These are phyloP conservation scores for Suillus subluteus DNA, from an alignment of 768 basidiomycete species.

Conservation along the genomic window DNA sequence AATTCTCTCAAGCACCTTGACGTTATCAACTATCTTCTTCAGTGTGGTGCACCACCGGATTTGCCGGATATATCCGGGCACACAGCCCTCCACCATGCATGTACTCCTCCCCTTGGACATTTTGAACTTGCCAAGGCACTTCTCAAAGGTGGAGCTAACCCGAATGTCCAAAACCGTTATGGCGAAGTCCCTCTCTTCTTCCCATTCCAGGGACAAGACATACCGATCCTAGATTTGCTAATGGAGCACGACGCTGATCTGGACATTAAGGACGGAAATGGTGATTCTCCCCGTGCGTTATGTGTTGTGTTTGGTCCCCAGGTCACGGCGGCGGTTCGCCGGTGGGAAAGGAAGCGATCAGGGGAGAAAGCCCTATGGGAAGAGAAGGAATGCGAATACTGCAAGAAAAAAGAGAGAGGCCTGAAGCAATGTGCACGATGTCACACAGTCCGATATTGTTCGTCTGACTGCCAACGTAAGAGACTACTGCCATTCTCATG, in stretches of 20 bases:
- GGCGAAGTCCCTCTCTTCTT: constrained; percentile 47
- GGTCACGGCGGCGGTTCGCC: constrained; percentile 46
- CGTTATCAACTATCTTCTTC: constrained; percentile 45
- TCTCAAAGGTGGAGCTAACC: constrained; percentile 50
- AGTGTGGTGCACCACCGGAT: constrained; percentile 43
- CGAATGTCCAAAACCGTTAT: constrained; percentile 51
- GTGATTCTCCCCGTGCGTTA: constrained; percentile 33
- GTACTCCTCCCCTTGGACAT: constrained; percentile 30
- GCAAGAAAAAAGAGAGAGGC: constrained; percentile 31
- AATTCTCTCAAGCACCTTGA: constrained; percentile 34
- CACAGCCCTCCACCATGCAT: constrained; percentile 54
- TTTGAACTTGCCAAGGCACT: constrained; percentile 41
- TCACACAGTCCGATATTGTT: constrained; percentile 53
- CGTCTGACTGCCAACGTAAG: constrained; percentile 57
- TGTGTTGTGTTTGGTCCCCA: constrained; percentile 44
- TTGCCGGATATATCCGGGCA: constrained; percentile 48
- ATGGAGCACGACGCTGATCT: constrained; percentile 55
- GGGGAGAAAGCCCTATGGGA: constrained; percentile 46
- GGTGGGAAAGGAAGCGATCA: constrained; percentile 50
- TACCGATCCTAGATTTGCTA: constrained; percentile 43
- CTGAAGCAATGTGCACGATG: constrained; percentile 51
- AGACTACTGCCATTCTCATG: background rate
- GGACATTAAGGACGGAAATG: constrained; percentile 44
- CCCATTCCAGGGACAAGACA: constrained; percentile 38
- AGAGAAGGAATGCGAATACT: constrained; percentile 48